These are phyloP conservation scores for Lycium barbarum DNA, from an alignment of 257 asterid species.

Conservation along the genomic window DNA sequence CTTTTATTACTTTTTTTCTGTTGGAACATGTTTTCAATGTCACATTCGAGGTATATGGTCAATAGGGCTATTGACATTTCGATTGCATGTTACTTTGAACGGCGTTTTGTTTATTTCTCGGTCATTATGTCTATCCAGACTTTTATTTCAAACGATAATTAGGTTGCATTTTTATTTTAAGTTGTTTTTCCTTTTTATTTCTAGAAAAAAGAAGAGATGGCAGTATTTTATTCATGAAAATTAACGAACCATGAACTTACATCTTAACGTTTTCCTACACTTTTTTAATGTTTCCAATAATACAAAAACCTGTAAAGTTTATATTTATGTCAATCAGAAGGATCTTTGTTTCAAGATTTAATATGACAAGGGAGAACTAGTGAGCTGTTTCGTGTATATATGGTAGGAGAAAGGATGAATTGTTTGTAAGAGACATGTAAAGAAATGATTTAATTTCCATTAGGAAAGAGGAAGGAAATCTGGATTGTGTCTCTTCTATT, in stretches of 20 bases:
- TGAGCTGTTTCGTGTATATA: not conserved
- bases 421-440: not conserved
- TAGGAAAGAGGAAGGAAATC: not conserved
- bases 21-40: conserved; percentile 38
- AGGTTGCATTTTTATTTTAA: too few relatives aligned
- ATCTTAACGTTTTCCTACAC: not conserved
- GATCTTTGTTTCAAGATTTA: not conserved
- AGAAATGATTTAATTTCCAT: not conserved
- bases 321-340: not conserved
- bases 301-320: not conserved
- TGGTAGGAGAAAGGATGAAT: not conserved
- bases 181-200: too few relatives aligned
- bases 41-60: conserved; percentile 4
- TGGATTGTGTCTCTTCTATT: not conserved
- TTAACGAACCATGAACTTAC: not conserved
- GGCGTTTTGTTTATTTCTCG: not conserved
- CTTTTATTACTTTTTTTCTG: not conserved
- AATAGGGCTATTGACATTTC: not conserved
- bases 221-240: not conserved
- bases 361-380: not conserved
- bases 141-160: not conserved
- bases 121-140: not conserved
- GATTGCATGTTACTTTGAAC: conserved; percentile 18
- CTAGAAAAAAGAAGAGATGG: not conserved
- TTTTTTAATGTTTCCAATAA: not conserved